Base-by-base conservation (phyloP, 1,139 yeast species). In the Saccharomyces hybrid region DNA sequence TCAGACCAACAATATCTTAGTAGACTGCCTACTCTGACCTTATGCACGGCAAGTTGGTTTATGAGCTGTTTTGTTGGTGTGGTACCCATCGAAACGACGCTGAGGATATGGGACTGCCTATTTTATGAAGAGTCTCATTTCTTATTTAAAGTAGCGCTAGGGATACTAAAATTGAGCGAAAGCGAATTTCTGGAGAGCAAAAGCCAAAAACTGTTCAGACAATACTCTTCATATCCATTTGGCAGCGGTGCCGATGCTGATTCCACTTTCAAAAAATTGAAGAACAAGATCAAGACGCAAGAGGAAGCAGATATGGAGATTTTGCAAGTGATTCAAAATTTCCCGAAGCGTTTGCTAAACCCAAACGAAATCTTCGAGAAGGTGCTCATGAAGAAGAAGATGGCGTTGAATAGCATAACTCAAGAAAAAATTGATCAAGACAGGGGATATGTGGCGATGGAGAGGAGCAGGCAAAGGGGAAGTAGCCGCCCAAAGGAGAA, bases 21-120 rank as follows among this genome's bases (percentile, higher is more conserved):
- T 20, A 82, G 85, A 60, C 72, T 90, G 50, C 98, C 98, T 0
- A 96, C 97, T 0, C 82, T 93, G 6, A 87, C 97, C 0, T 76
- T 93, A 47, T 95, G 96, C 58, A 91, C 98, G 0, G 91, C 97
- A 0, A 85, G 96, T 50, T 93, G 99, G 99, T 93, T 93, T 69
- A 93, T 93, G 99, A 87, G 97, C 59, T 80, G 89, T 5, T 93
- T 87, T 71, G 88, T 91, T 47, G 96, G 96, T 0, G 81, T 83
- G 1, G 73, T 93, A 32, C 98, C 98, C 0, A 81, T 88, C 16
- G 98, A 93, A 65, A 83, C 95, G 0, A 85, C 88, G 8, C 74
- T 91, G 52, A 73, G 98, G 54, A 85, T 93, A 0, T 93, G 98
- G 98, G 99, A 93, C 70, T 88, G 95, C 51, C 73, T 93, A 54